phyloP scores from a whole-genome alignment of 2,329 filamentous ascomycete genomes.

The Exophiala viscosa region DNA sequence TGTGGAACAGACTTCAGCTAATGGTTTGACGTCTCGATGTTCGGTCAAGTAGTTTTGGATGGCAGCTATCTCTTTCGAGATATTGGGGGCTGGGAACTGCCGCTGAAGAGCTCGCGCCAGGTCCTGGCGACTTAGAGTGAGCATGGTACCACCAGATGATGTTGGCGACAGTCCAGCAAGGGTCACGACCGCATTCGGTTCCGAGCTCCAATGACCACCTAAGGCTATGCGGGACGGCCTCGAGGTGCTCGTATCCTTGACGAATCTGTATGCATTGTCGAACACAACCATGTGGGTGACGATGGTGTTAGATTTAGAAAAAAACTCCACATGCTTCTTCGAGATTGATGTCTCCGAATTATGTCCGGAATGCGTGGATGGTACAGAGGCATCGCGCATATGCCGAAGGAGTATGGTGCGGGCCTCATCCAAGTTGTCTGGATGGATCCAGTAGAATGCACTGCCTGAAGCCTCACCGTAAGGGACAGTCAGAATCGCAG shows the following conservation, averaged over 20 bases:
- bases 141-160: conserved; percentile 14
- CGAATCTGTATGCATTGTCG: conserved; percentile 47
- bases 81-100: not conserved
- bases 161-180: conserved; percentile 22
- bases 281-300: conserved; percentile 44
- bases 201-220: conserved; percentile 23
- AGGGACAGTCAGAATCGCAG: conserved; percentile 46
- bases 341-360: conserved; percentile 27
- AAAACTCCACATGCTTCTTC: not conserved
- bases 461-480: conserved; percentile 44
- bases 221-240: conserved; percentile 28
- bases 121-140: conserved; percentile 23
- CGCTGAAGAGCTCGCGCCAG: conserved; percentile 19
- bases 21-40: conserved; percentile 43
- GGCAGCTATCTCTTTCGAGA: conserved; percentile 8
- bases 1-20: conserved; percentile 45
- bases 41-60: conserved; percentile 39
- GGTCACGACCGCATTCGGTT: conserved; percentile 29
- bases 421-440: conserved; percentile 53
- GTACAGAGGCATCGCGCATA: conserved; percentile 36
- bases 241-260: conserved; percentile 27
- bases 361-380: conserved; percentile 8
- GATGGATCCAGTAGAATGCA: conserved; percentile 54
- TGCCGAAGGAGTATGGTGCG: conserved; percentile 51
- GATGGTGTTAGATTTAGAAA: conserved; percentile 21